Conservation (phyloP, 352 stramenopile species). For the Globisporangium megalacanthum region DNA sequence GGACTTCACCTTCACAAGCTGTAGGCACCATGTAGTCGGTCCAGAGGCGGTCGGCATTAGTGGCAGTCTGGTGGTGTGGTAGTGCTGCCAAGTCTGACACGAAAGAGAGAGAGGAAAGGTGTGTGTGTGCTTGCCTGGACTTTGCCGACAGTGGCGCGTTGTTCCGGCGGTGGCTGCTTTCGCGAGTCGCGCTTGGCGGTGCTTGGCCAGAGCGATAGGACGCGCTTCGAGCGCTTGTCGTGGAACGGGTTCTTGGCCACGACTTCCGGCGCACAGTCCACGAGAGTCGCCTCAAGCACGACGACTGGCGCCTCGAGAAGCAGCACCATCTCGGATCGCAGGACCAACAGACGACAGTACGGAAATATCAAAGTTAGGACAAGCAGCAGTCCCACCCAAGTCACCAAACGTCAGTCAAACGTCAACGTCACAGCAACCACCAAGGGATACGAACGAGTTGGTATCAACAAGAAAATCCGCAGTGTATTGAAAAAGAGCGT, state of each 20-base stretch:
- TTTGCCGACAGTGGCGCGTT: conserved; percentile 7
- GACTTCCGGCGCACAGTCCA: conserved; percentile 13
- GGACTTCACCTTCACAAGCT: neutral
- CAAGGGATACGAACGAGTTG: neutral
- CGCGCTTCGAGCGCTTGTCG: conserved; percentile 4
- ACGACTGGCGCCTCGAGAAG: neutral
- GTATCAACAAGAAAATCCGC: no score
- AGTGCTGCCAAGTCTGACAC: no score
- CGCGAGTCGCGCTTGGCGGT: neutral
- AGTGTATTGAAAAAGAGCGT: no score
- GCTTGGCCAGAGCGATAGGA: neutral
- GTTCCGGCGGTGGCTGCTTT: neutral
- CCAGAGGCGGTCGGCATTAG: neutral
- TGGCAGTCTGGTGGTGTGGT: neutral
- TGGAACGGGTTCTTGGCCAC: conserved; percentile 23
- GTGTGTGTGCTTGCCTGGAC: conserved; percentile 14
- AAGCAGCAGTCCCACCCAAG: no score
- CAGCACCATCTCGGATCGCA: neutral
- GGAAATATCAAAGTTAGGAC: no score
- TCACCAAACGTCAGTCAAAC: no score
- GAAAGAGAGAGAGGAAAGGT: no score
- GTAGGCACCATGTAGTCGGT: neutral
- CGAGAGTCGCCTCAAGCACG: conserved; percentile 19
- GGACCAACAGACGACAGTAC: no score
- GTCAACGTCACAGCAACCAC: conserved; percentile 10